Conservation (phyloP, 148 eudicot species). For the Rhododendron mucronatum region DNA sequence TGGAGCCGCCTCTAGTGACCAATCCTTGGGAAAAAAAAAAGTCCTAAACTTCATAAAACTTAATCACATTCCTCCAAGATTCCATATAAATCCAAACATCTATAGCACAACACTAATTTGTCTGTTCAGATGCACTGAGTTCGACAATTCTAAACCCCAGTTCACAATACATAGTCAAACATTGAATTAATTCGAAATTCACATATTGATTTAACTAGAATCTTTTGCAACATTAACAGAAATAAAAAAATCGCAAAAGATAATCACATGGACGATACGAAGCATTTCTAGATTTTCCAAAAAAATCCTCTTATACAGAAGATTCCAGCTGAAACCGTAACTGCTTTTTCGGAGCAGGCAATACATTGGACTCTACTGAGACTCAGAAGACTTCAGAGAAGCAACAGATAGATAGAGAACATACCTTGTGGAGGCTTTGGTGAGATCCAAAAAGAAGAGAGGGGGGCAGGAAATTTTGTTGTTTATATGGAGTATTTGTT, state of each 20-base stretch:
- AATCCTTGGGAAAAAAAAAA: neutral
- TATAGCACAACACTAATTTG: neutral
- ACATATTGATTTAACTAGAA: neutral
- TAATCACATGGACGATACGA: neutral
- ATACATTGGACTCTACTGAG: neutral
- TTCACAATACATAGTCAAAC: neutral
- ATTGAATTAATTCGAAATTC: neutral
- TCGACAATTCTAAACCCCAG: neutral
- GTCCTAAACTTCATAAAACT: neutral
- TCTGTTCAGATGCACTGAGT: neutral
- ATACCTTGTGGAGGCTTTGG: neutral
- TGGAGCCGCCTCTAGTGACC: no score
- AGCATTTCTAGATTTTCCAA: neutral
- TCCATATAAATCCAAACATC: neutral
- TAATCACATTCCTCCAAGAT: neutral
- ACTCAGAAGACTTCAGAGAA: neutral
- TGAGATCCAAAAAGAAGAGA: neutral
- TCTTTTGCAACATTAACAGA: neutral
- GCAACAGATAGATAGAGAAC: neutral
- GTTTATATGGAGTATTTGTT: neutral
- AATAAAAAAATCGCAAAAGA: neutral
- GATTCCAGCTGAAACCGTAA: neutral
- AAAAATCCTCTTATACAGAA: neutral
- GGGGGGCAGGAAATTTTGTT: neutral
- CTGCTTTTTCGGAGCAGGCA: neutral